These are phyloP conservation scores for Zygosaccharomyces sapae DNA, from an alignment of 1,139 yeast species.

Conservation along the genomic window DNA sequence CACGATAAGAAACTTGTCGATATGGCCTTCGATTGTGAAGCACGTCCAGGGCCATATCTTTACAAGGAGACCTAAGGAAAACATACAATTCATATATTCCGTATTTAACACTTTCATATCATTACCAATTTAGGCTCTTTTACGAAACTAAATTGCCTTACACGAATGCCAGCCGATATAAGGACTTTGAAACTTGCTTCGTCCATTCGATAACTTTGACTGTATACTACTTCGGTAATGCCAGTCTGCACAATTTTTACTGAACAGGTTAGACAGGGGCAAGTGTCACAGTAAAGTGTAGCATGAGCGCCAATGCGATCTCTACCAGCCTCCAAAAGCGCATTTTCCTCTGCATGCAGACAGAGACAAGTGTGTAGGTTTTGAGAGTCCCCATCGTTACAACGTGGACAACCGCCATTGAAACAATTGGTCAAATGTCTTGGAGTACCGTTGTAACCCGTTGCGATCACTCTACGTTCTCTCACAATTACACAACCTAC, in stretches of 20 bases:
- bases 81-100: neutral
- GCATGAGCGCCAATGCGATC: conserved; percentile 67
- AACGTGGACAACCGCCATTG: conserved; percentile 90
- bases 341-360: conserved; percentile 96
- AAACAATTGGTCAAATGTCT: conserved; percentile 82
- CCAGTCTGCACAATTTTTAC: conserved; percentile 94
- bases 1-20: conserved; percentile 54
- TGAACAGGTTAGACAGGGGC: conserved; percentile 95
- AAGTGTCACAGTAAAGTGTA: conserved; percentile 86
- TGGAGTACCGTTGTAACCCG: conserved; percentile 98
- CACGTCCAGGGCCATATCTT: conserved; percentile 77
- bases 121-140: conserved; percentile 30
- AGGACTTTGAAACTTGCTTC: conserved; percentile 64
- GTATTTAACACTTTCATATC: conserved; percentile 12
- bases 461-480: conserved; percentile 82
- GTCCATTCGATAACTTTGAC: conserved; percentile 92
- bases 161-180: conserved; percentile 63
- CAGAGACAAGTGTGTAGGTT: conserved; percentile 83
- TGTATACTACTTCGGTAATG: conserved; percentile 85
- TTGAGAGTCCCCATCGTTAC: conserved; percentile 66
- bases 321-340: conserved; percentile 88
- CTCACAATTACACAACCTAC: conserved; percentile 94
- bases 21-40: conserved; percentile 51
- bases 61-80: conserved; percentile 49
- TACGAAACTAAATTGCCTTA: conserved; percentile 59